Evolutionary conservation across 192 early-diverging fungal species (phyloP), one percentile per base, ranked within the genome.

Genomic region (Coemansia sp.): DNA sequence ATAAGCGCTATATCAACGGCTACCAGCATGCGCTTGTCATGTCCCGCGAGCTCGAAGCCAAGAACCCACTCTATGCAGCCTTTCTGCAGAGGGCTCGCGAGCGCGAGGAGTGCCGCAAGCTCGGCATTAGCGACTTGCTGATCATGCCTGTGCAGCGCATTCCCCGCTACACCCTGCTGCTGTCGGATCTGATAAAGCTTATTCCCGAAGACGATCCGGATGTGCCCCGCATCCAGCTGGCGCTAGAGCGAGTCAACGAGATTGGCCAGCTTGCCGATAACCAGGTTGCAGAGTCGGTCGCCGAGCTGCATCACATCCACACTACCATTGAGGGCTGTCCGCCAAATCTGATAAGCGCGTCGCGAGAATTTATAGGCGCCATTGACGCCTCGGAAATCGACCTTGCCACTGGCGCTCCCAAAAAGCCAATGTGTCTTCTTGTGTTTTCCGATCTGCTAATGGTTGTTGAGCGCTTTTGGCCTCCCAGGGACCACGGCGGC

Each of bases 81-180:
- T 86, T 89, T 62, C 63, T 89, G 52, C 67, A 75, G 32, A 73
- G 75, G 55, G 84, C 84, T n/a, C 82, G 82, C 43, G 87, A 88
- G 44, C 84, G 84, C 69, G 82, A 87, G 26, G 84, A 84, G 53
- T 85, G 86, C 76, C 80, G 86, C 62, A 84, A 88, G 63, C 83
- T 93, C 58, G 87, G 84, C 33, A 76, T 97, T 28, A 83, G 85
- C 32, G 91, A 92, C 66, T 80, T 91, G 69, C 78, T 93, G 73
- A 91, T 93, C 62, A 86, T 91, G 72, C 92, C 92, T 1, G 91
- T 93, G 55, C 92, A 93, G 76, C 85, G 92, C 33, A 88, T 93
- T 19, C 89, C 92, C 3, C 86, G 91, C n/a, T 93, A 93, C 77
- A 87, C 87, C 33, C 68, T 93, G 63, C 70, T 93, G 43, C 76